Evolutionary conservation across 1,139 yeast genomes (phyloP).

Genomic region (Zygosaccharomyces pseudobailii): DNA sequence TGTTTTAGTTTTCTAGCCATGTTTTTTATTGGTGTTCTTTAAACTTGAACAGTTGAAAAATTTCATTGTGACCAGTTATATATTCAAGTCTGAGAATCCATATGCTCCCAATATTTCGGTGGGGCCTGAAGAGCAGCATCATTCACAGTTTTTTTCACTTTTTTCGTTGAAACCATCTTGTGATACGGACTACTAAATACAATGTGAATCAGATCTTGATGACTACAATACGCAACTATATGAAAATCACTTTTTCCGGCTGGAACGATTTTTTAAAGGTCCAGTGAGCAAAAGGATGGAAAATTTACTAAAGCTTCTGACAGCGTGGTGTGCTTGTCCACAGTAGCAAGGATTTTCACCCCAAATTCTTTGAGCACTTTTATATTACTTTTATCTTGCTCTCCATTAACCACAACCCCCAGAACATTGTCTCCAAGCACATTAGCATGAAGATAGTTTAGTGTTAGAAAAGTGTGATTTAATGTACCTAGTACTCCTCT

Average conservation of each 20-base stretch:
- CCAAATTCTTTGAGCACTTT: slow-evolving; percentile 20
- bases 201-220: not conserved
- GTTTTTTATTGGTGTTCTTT: not conserved
- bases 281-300: slow-evolving; percentile 4
- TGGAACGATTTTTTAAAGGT: not conserved
- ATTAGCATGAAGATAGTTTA: slow-evolving; percentile 24
- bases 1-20: slow-evolving; percentile 22
- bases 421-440: slow-evolving; percentile 19
- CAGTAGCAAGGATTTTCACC: slow-evolving; percentile 15
- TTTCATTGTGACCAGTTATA: slow-evolving; percentile 35
- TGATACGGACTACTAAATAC: not conserved
- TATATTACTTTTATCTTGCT: slow-evolving; percentile 25
- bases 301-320: slow-evolving; percentile 4
- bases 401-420: slow-evolving; percentile 33
- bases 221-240: not conserved
- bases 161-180: not conserved
- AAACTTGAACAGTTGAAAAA: not conserved
- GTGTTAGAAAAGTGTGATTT: slow-evolving; percentile 34
- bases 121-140: too few species aligned
- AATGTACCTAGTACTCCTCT: slow-evolving; percentile 34
- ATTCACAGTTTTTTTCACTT: not conserved
- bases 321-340: slow-evolving; percentile 8
- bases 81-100: not conserved
- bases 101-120: not conserved
- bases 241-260: not conserved